phyloP scores from a whole-genome alignment of 2,329 filamentous ascomycete genomes.

The Cyclaneusma minus region DNA sequence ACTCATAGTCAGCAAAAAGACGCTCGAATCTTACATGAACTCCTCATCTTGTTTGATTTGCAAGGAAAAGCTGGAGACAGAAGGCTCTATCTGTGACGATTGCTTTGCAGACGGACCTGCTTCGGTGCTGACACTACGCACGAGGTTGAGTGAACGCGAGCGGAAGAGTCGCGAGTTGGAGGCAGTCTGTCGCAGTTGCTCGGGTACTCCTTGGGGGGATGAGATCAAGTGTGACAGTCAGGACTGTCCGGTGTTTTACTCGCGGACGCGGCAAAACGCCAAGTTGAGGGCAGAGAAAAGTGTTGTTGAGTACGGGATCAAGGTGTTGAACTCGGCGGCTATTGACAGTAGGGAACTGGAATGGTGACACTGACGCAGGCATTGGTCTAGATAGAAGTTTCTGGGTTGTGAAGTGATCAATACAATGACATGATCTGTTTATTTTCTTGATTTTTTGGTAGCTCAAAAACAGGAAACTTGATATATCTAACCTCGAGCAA shows the following conservation, averaged over 20 bases:
- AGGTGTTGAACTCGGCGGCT: slow-evolving; percentile 20
- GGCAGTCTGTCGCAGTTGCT: slow-evolving; percentile 65
- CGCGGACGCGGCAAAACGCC: slow-evolving; percentile 46
- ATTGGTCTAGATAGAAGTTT: too few relatives aligned
- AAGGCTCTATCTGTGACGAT: slow-evolving; percentile 35
- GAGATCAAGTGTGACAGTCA: slow-evolving; percentile 77
- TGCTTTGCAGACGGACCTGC: slow-evolving; percentile 40
- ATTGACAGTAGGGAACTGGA: slow-evolving; percentile 12
- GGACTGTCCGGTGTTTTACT: slow-evolving; percentile 89
- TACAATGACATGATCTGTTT: too few relatives aligned
- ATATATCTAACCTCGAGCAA: too few relatives aligned
- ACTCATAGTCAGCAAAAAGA: slow-evolving; percentile 32
- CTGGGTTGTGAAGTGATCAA: too few relatives aligned
- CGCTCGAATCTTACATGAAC: slow-evolving; percentile 88
- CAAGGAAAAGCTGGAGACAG: slow-evolving; percentile 26
- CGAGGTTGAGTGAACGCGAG: slow-evolving; percentile 46
- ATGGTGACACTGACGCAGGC: slow-evolving; percentile 10
- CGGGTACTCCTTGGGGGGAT: slow-evolving; percentile 56
- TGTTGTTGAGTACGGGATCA: slow-evolving; percentile 24
- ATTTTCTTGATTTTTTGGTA: too few relatives aligned
- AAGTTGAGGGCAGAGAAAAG: slow-evolving; percentile 22
- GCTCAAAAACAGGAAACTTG: too few relatives aligned
- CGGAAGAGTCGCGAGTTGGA: slow-evolving; percentile 46
- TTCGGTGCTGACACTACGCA: slow-evolving; percentile 49
- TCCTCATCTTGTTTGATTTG: slow-evolving; percentile 70